Conservation (phyloP, 1,284 basidiomycete species). For the Chiua sp. region DNA sequence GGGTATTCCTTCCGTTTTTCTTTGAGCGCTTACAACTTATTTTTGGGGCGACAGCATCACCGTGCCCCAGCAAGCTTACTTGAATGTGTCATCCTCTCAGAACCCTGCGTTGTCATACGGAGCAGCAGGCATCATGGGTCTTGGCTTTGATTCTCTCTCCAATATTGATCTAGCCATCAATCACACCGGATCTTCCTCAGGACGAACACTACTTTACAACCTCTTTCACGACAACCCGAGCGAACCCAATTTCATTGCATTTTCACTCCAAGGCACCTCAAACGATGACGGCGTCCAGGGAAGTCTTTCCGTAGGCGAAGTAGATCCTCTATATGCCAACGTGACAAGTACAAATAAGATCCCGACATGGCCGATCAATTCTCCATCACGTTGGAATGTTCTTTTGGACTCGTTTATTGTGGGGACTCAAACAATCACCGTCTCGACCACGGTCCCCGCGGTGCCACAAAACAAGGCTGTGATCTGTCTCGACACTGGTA, state of each 20-base stretch:
- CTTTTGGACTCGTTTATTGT: conserved; percentile 73
- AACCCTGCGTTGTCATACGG: conserved; percentile 78
- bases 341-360: conserved; percentile 61
- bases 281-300: conserved; percentile 64
- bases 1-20: conserved; percentile 49
- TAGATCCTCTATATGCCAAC: conserved; percentile 61
- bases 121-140: conserved; percentile 72
- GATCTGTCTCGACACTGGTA: conserved; percentile 75
- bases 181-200: conserved; percentile 56
- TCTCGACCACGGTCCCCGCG: conserved; percentile 57
- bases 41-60: conserved; percentile 51
- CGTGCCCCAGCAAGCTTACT: conserved; percentile 67
- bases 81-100: conserved; percentile 62
- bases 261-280: conserved; percentile 65
- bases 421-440: conserved; percentile 52
- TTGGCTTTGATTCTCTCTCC: conserved; percentile 81
- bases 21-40: conserved; percentile 11
- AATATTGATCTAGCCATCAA: conserved; percentile 67
- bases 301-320: conserved; percentile 73
- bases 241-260: conserved; percentile 80
- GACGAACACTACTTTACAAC: conserved; percentile 75
- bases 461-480: conserved; percentile 73
- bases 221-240: conserved; percentile 68
- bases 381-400: conserved; percentile 74
- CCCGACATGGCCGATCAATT: conserved; percentile 68